Base-by-base conservation (phyloP, 164 flowering plant genomes). In the Chimonanthus praecox region DNA sequence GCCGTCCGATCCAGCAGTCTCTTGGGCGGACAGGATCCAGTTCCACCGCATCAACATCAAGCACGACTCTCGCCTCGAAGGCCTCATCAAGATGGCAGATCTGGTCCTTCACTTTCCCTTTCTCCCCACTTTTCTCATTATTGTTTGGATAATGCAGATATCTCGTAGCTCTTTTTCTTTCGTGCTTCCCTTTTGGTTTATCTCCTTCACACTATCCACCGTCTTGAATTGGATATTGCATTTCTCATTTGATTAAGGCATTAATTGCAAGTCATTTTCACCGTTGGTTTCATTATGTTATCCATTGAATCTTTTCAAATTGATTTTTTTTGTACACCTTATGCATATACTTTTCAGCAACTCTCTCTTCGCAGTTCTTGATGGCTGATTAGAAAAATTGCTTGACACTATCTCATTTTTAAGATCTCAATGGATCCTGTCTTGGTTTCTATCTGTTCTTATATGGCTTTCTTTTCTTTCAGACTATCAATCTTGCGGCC, bases 41-140 rank as follows among this genome's bases (percentile, higher is more conserved):
- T 96, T 96, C 78, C 97, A 96, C 79, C 89, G 97, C 47, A 77
- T 96, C 86, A 96, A 96, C 79, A 96, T 96, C 77, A 93, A 94
- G 89, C 84, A 96, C 75, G 98, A 96, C 69, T 91, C 99, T 2
- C 83, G 99, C 61, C 97, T 96, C 66, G 99, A 96, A 79, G 94
- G 94, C 64, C 95, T 96, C 77, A 89, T 96, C 87, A 92, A 88
- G 82, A 88, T 87, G 88, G 85, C 99, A 74, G 99, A 96, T 96
- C 98, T 96, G 87, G 99, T 96, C 47, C 47, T 44, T 9, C 43
- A 62, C 6, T 9, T 4, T 54, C 48, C 15, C 13, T 11, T 11
- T 20, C 47, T 16, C 20, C 61, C 4, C 47, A 43, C 64, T 58
- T 51, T 2, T 71, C 49, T 76, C 16, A n/a, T 33, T 68, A 73